Conservation (phyloP, 371 early-diverging fungal species). For the Mucor indicus region DNA sequence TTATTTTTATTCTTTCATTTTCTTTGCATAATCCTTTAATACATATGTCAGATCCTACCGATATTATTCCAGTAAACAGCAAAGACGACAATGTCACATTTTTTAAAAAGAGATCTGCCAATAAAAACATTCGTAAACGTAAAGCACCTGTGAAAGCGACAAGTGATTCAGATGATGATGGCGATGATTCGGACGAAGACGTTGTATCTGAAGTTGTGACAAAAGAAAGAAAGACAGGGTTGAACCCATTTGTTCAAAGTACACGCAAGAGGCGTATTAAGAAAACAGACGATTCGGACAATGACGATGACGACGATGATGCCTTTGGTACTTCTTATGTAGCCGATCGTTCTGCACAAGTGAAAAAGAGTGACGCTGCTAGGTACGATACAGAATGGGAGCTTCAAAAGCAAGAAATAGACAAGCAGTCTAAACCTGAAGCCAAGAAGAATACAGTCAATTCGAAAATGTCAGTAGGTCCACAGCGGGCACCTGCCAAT, state of each 20-base stretch:
- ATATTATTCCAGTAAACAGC: slow-evolving; percentile 2
- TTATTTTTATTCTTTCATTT: slow-evolving; percentile 5
- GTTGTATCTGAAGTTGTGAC: slow-evolving; percentile 39
- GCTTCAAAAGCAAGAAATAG: slow-evolving; percentile 38
- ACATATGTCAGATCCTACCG: too few relatives aligned
- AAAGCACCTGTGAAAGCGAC: slow-evolving; percentile 22
- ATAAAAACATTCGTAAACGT: slow-evolving; percentile 56
- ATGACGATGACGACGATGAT: slow-evolving; percentile 35
- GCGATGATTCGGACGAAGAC: slow-evolving; percentile 31
- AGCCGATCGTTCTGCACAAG: slow-evolving; percentile 44
- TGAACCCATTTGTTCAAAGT: slow-evolving; percentile 43
- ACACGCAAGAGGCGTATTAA: slow-evolving; percentile 35
- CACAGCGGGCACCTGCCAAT: slow-evolving; percentile 80
- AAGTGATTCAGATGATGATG: slow-evolving; percentile 38
- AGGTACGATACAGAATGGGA: slow-evolving; percentile 52
- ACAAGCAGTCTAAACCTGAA: slow-evolving; percentile 24
- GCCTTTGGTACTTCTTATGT: slow-evolving; percentile 55
- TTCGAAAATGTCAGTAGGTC: slow-evolving; percentile 74
- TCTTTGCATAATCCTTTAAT: not conserved
- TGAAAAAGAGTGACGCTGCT: slow-evolving; percentile 52
- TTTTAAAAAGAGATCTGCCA: slow-evolving; percentile 57
- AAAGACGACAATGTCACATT: slow-evolving; percentile 42
- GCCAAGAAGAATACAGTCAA: slow-evolving; percentile 41
- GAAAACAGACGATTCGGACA: slow-evolving; percentile 9
- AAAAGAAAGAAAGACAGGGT: slow-evolving; percentile 44